phyloP scores from a whole-genome alignment of 805 yeast genomes.

The Diddensiella transvaalensis region DNA sequence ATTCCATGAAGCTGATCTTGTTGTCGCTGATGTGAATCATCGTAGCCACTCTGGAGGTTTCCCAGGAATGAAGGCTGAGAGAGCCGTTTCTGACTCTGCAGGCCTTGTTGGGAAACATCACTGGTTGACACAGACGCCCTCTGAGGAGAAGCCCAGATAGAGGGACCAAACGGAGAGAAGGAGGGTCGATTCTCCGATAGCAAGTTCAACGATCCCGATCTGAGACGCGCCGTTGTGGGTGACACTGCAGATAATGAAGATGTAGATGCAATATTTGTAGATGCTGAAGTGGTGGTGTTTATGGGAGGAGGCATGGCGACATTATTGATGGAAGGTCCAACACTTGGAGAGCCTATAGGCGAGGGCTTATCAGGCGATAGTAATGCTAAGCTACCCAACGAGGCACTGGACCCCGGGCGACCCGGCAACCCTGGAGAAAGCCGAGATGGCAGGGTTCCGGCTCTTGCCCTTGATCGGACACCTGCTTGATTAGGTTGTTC shows the following conservation, averaged over 20 bases:
- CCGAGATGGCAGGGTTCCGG: slow-evolving; percentile 76
- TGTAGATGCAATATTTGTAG: slow-evolving; percentile 12
- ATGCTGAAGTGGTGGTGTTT: slow-evolving; percentile 10
- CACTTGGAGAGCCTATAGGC: slow-evolving; percentile 18
- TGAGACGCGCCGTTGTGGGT: slow-evolving; percentile 17
- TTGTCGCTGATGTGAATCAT: slow-evolving; percentile 6
- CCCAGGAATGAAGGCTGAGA: slow-evolving; percentile 3
- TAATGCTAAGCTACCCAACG: slow-evolving; percentile 34
- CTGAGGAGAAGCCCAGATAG: slow-evolving; percentile 26
- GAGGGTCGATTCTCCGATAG: slow-evolving; percentile 26
- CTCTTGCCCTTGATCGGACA: slow-evolving; percentile 56
- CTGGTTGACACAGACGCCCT: neutral
- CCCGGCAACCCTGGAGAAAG: slow-evolving; percentile 35
- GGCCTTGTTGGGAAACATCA: slow-evolving; percentile 2
- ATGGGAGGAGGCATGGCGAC: slow-evolving; percentile 1
- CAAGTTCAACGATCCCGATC: slow-evolving; percentile 29
- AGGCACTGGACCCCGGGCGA: slow-evolving; percentile 20
- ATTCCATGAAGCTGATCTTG: slow-evolving; percentile 8
- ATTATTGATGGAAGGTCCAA: slow-evolving; percentile 3
- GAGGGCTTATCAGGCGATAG: slow-evolving; percentile 30
- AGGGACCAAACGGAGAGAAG: slow-evolving; percentile 28
- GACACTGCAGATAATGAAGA: slow-evolving; percentile 9
- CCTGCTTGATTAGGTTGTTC: slow-evolving; percentile 1
- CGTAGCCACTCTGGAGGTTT: neutral
- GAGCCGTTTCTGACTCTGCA: slow-evolving; percentile 8